These are phyloP conservation scores for Lasiodiplodia theobromae DNA, from an alignment of 2,329 filamentous ascomycete genomes.

Conservation along the genomic window DNA sequence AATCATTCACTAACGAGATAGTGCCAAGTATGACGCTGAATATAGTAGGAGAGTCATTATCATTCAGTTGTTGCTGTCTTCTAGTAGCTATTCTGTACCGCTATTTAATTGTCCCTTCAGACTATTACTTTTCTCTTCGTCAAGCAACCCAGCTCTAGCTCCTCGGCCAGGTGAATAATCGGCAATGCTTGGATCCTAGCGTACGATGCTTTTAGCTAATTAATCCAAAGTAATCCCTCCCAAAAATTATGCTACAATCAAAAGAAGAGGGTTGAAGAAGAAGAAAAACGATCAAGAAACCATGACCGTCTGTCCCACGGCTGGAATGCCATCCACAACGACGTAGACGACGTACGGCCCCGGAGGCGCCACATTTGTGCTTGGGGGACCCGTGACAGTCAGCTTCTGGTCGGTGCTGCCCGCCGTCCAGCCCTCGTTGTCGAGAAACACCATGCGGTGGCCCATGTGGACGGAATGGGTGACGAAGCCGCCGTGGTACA, in stretches of 20 bases:
- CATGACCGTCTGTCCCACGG: conserved; percentile 59
- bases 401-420: conserved; percentile 54
- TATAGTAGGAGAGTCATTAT: background rate
- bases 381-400: conserved; percentile 62
- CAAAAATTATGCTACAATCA: conserved; percentile 12
- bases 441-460: conserved; percentile 64
- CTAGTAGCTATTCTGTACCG: background rate
- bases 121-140: background rate
- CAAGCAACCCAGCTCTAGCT: background rate
- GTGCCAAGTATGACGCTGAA: background rate
- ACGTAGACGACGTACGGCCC: conserved; percentile 68
- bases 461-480: conserved; percentile 69
- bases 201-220: background rate
- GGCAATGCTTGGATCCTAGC: background rate
- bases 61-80: background rate
- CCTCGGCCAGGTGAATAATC: background rate
- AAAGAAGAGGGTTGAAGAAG: background rate
- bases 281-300: conserved; percentile 39
- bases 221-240: background rate
- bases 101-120: background rate
- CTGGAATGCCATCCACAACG: conserved; percentile 62
- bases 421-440: conserved; percentile 56
- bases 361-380: conserved; percentile 62
- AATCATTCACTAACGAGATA: background rate
- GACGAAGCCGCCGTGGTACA: conserved; percentile 67